Conservation (phyloP, 306 rosid genomes). For the Cucurbita argyrosperma region DNA sequence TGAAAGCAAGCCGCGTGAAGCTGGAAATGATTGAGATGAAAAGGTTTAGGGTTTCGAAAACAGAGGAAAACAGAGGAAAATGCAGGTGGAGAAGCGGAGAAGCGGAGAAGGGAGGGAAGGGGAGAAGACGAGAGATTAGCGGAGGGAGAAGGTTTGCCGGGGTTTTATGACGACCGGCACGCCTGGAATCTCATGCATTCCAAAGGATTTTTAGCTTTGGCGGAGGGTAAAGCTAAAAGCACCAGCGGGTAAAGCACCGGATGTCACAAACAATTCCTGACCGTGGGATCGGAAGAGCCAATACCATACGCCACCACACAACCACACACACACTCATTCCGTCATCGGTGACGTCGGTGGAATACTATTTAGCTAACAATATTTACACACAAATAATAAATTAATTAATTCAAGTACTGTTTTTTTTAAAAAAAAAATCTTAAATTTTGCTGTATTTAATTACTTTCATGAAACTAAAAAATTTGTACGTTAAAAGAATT, state of each 20-base stretch:
- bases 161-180: not conserved
- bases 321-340: not conserved
- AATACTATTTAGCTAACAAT: not conserved
- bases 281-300: not conserved
- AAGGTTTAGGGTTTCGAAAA: not conserved
- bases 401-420: no score
- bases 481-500: no score
- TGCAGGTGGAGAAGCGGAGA: not conserved
- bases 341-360: not conserved
- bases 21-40: not conserved
- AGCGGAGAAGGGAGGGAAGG: not conserved
- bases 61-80: not conserved
- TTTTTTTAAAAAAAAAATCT: no score
- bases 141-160: not conserved
- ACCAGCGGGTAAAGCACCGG: not conserved
- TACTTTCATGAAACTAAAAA: no score
- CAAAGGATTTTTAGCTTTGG: not conserved
- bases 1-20: not conserved
- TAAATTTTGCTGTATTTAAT: no score
- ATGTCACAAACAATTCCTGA: not conserved
- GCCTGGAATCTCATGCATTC: slow-evolving; percentile 6
- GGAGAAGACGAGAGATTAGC: not conserved
- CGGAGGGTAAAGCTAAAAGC: not conserved
- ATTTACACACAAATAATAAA: no score
- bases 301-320: not conserved